These are phyloP conservation scores for Excoecaria agallocha DNA, from an alignment of 345 rosid species.

Conservation along the genomic window DNA sequence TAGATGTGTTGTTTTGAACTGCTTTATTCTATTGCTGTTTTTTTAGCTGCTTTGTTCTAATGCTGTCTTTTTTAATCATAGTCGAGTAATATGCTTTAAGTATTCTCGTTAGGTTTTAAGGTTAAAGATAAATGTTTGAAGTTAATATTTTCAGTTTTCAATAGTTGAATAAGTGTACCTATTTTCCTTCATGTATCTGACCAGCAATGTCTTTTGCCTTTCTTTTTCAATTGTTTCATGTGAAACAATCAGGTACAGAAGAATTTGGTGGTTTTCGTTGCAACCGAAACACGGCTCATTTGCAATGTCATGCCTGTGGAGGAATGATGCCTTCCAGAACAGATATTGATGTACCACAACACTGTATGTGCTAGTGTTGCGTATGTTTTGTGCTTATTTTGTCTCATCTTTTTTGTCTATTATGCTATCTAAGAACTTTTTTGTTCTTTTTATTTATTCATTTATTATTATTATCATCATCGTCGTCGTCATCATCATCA, in stretches of 20 bases:
- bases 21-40: neutral
- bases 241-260: slow-evolving; percentile 42
- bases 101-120: neutral
- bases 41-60: neutral
- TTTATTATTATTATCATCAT: too few species aligned
- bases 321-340: slow-evolving; percentile 86
- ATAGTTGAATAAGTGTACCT: slow-evolving; percentile 1
- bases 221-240: slow-evolving; percentile 21
- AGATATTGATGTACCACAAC: slow-evolving; percentile 60
- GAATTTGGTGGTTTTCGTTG: slow-evolving; percentile 58
- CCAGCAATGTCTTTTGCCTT: neutral
- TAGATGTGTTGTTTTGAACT: neutral
- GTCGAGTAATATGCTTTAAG: neutral
- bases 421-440: neutral
- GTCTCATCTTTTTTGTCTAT: neutral
- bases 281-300: slow-evolving; percentile 55
- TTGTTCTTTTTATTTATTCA: neutral
- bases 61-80: neutral
- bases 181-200: neutral
- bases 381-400: neutral
- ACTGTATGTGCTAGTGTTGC: slow-evolving; percentile 54
- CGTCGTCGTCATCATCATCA: too few species aligned
- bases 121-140: neutral
- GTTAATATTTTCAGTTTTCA: slow-evolving; percentile 7
- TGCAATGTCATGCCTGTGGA: slow-evolving; percentile 78